phyloP scores from a whole-genome alignment of 768 basidiomycete genomes.

The Psilocybe tampanensis region DNA sequence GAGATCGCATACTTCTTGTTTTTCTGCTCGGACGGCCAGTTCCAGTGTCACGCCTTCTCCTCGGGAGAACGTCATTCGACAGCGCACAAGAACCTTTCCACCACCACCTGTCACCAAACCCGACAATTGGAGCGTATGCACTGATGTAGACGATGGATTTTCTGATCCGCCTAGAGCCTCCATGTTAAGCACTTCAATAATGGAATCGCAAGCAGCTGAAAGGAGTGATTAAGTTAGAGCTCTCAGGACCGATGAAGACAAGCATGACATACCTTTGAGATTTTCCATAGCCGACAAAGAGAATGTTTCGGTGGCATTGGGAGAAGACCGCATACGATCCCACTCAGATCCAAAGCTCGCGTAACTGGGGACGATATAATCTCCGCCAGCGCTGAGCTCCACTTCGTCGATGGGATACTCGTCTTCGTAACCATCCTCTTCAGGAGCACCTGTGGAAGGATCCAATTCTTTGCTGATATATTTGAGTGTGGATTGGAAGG shows the following conservation, averaged over 20 bases:
- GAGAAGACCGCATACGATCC: conserved; percentile 84
- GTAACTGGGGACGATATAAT: conserved; percentile 97
- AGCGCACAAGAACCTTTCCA: conserved; percentile 93
- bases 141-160: conserved; percentile 74
- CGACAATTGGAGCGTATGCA: conserved; percentile 93
- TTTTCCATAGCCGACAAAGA: conserved; percentile 90
- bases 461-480: conserved; percentile 98
- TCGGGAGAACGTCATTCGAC: conserved; percentile 92
- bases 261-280: conserved; percentile 71
- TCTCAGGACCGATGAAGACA: neutral
- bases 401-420: conserved; percentile 98
- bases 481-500: conserved; percentile 90
- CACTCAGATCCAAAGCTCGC: conserved; percentile 92
- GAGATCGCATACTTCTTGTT: conserved; percentile 81
- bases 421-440: conserved; percentile 98
- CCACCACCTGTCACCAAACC: conserved; percentile 91
- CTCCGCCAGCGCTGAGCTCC: conserved; percentile 88
- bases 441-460: conserved; percentile 91
- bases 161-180: conserved; percentile 94
- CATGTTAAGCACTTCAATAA: conserved; percentile 96
- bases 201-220: conserved; percentile 92
- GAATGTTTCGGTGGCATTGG: conserved; percentile 90
- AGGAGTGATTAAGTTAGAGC: conserved; percentile 17
- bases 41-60: conserved; percentile 94
- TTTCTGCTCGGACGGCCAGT: conserved; percentile 88